Percentiles rank a stretch among this genome's conserved stretches.
Conservation (phyloP, 2,329 filamentous ascomycete species). For the Alternaria arbusti region DNA sequence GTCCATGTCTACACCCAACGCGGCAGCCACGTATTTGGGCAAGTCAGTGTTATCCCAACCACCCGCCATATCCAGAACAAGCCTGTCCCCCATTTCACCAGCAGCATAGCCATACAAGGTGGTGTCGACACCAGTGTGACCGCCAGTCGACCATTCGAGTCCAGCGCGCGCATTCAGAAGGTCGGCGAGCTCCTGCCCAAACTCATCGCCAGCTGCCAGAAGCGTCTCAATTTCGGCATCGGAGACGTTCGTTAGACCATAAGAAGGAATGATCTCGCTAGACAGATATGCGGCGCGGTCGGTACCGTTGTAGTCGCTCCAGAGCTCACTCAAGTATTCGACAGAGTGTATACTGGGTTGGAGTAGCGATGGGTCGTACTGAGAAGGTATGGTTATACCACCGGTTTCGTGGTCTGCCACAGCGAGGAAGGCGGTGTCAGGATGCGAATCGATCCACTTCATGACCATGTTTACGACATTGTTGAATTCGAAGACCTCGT, state of each 20-base stretch:
- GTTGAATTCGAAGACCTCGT: conserved; percentile 52
- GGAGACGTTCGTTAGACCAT: conserved; percentile 33
- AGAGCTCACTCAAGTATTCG: conserved; percentile 38
- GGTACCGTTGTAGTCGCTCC: conserved; percentile 38
- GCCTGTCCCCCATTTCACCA: conserved; percentile 19
- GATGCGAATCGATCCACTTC: conserved; percentile 51
- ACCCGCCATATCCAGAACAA: conserved; percentile 29
- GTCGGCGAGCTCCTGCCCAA: conserved; percentile 35
- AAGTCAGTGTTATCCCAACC: conserved; percentile 32
- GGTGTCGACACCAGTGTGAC: conserved; percentile 48
- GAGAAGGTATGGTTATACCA: conserved; percentile 48
- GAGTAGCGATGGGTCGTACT: conserved; percentile 45
- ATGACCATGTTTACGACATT: conserved; percentile 47
- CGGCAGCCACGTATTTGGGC: conserved; percentile 26
- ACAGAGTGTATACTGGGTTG: conserved; percentile 37
- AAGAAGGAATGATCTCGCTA: conserved; percentile 34
- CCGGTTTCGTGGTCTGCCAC: conserved; percentile 53
- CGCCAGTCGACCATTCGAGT: conserved; percentile 47
- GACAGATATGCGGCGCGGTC: conserved; percentile 38
- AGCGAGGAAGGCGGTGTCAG: conserved; percentile 49
- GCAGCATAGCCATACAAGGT: conserved; percentile 47
- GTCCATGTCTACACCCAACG: conserved; percentile 25
- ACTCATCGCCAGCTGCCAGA: conserved; percentile 26
- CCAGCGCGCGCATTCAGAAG: conserved; percentile 35
- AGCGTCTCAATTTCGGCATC: conserved; percentile 39